Evolutionary conservation across 495 filamentous ascomycete species (phyloP).

Genomic region (Penicillium canariense): DNA sequence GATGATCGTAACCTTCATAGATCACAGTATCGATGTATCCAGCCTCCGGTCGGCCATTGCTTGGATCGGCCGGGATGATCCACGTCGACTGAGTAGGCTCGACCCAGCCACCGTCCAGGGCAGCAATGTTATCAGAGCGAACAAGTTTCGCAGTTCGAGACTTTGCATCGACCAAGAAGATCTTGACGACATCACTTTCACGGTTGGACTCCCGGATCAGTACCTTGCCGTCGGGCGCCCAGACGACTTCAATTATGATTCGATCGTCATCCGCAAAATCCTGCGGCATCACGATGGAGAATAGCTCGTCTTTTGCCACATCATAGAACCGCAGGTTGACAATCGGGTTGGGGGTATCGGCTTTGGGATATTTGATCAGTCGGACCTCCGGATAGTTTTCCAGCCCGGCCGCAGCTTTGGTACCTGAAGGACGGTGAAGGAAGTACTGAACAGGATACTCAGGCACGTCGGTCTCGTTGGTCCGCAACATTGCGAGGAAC

Average conservation of each 20-base stretch:
- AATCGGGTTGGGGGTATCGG: conserved; percentile 87
- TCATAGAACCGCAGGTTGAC: conserved; percentile 90
- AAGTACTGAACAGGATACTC: conserved; percentile 96
- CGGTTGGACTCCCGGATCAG: conserved; percentile 90
- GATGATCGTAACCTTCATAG: conserved; percentile 81
- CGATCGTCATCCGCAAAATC: conserved; percentile 79
- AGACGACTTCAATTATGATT: conserved; percentile 89
- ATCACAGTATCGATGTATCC: conserved; percentile 94
- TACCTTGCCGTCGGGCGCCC: conserved; percentile 76
- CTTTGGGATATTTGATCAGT: conserved; percentile 95
- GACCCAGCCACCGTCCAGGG: conserved; percentile 93
- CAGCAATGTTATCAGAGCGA: conserved; percentile 70
- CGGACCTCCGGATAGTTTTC: conserved; percentile 89
- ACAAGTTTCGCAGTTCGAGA: conserved; percentile 75
- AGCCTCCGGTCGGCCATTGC: conserved; percentile 72
- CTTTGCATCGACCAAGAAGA: conserved; percentile 80
- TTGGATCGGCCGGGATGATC: conserved; percentile 81
- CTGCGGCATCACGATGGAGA: conserved; percentile 71
- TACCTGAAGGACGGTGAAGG: conserved; percentile 80
- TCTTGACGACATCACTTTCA: conserved; percentile 84
- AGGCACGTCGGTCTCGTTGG: conserved; percentile 87
- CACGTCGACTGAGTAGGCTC: conserved; percentile 85
- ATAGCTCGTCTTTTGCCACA: conserved; percentile 72
- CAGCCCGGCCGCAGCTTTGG: conserved; percentile 64
- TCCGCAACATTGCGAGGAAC: conserved; percentile 85